These are phyloP conservation scores for Mikania micrantha DNA, from an alignment of 129 eudicot species.

Conservation along the genomic window DNA sequence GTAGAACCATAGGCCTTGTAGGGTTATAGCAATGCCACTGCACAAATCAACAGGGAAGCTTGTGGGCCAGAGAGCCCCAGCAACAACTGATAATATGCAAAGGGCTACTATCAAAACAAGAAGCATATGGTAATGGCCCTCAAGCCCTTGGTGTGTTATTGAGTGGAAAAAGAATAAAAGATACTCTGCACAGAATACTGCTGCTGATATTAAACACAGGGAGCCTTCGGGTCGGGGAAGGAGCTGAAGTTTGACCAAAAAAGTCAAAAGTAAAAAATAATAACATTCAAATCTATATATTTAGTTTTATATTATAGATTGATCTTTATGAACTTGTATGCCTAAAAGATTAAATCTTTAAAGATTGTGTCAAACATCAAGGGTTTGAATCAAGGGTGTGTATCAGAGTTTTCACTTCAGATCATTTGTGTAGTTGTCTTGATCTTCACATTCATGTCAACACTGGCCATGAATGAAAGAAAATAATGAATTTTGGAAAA, in stretches of 20 bases:
- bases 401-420: not conserved
- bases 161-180: constrained; percentile 83
- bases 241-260: constrained; percentile 40
- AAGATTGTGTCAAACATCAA: too few species aligned
- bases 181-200: constrained; percentile 87
- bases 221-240: constrained; percentile 81
- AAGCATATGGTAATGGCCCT: constrained; percentile 82
- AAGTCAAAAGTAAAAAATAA: not conserved
- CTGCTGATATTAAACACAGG: constrained; percentile 61
- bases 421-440: not conserved
- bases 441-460: not conserved
- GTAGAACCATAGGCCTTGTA: constrained; percentile 93
- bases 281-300: not conserved
- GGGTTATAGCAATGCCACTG: constrained; percentile 64
- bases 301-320: not conserved
- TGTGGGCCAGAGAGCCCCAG: constrained; percentile 68
- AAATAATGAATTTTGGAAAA: not conserved
- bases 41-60: constrained; percentile 73
- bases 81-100: constrained; percentile 52
- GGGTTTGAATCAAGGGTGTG: too few species aligned
- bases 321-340: constrained; percentile 2
- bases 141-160: constrained; percentile 82
- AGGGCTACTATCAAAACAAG: constrained; percentile 72
- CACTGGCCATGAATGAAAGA: not conserved
- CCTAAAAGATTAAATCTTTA: not conserved